A percentile compares a stretch with the other conserved stretches of the same genome.
These are phyloP conservation scores for Phoenix dactylifera DNA, from an alignment of 176 grass and related monocot species.

Conservation along the genomic window DNA sequence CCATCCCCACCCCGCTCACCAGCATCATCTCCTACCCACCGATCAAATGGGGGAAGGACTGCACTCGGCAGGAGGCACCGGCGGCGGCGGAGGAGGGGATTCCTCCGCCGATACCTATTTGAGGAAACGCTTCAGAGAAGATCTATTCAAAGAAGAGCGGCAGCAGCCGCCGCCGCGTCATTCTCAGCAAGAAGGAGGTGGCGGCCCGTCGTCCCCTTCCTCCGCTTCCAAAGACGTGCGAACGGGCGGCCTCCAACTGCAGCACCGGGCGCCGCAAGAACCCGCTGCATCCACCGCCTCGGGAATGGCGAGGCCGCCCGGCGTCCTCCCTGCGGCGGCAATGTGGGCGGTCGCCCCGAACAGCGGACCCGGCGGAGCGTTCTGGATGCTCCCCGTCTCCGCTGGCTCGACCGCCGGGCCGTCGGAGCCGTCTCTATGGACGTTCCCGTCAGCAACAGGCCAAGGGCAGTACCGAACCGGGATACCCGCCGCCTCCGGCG, in stretches of 20 bases:
- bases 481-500: conserved; percentile 3
- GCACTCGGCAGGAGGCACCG: neutral
- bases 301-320: conserved; percentile 17
- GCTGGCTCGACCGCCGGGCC: conserved; percentile 33
- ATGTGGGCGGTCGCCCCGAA: conserved; percentile 81
- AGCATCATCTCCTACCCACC: conserved; percentile 30
- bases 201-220: conserved; percentile 29
- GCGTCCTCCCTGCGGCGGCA: conserved; percentile 25
- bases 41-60: conserved; percentile 14
- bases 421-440: conserved; percentile 69
- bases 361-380: conserved; percentile 44
- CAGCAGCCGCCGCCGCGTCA: conserved; percentile 9
- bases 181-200: neutral
- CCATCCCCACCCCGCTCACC: conserved; percentile 37
- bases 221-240: conserved; percentile 16
- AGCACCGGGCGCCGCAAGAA: conserved; percentile 15
- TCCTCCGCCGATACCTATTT: conserved; percentile 53
- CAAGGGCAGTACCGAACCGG: conserved; percentile 20
- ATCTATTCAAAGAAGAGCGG: conserved; percentile 83
- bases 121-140: conserved; percentile 77
- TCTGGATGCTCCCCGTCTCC: conserved; percentile 91
- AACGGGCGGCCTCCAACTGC: conserved; percentile 2
- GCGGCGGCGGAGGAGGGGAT: conserved; percentile 13
- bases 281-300: conserved; percentile 17
- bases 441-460: conserved; percentile 33